Conservation (phyloP, 2,329 filamentous ascomycete genomes). For the Fusarium sacchari region DNA sequence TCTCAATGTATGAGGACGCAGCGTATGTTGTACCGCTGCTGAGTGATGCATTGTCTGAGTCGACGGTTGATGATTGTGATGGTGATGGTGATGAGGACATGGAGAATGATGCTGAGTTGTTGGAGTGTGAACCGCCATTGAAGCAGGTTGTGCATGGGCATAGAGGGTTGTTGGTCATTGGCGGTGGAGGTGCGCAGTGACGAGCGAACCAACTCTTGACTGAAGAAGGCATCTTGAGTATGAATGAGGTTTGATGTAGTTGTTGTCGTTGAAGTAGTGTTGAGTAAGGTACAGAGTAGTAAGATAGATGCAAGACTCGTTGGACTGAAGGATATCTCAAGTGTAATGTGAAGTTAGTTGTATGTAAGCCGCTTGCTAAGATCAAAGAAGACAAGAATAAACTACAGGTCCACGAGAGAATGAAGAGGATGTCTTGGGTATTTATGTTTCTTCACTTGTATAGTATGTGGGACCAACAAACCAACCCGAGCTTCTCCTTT, state of each 20-base stretch:
- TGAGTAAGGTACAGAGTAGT: neutral
- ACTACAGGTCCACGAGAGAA: neutral
- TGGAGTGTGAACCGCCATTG: slow-evolving; percentile 39
- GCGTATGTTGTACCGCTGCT: slow-evolving; percentile 35
- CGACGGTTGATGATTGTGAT: slow-evolving; percentile 3
- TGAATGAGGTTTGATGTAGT: neutral
- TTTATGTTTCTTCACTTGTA: slow-evolving; percentile 34
- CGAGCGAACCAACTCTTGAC: slow-evolving; percentile 53
- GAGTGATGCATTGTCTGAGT: slow-evolving; percentile 41
- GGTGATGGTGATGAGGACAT: slow-evolving; percentile 9
- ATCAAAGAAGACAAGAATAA: neutral
- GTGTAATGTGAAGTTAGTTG: neutral
- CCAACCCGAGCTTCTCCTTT: slow-evolving; percentile 18
- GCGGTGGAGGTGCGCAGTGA: slow-evolving; percentile 53
- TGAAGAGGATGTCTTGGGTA: slow-evolving; percentile 27
- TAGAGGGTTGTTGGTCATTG: slow-evolving; percentile 47
- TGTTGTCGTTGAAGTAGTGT: neutral
- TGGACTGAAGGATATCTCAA: neutral
- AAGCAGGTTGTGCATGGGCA: slow-evolving; percentile 53
- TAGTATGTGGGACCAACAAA: slow-evolving; percentile 29
- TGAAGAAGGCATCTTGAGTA: slow-evolving; percentile 46
- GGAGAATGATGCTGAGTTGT: slow-evolving; percentile 28
- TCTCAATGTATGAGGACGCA: slow-evolving; percentile 36
- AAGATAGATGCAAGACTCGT: neutral
- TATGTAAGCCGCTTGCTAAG: neutral